These are phyloP conservation scores for Mytilinidion resinicola DNA, from an alignment of 495 filamentous ascomycete species.

Conservation along the genomic window DNA sequence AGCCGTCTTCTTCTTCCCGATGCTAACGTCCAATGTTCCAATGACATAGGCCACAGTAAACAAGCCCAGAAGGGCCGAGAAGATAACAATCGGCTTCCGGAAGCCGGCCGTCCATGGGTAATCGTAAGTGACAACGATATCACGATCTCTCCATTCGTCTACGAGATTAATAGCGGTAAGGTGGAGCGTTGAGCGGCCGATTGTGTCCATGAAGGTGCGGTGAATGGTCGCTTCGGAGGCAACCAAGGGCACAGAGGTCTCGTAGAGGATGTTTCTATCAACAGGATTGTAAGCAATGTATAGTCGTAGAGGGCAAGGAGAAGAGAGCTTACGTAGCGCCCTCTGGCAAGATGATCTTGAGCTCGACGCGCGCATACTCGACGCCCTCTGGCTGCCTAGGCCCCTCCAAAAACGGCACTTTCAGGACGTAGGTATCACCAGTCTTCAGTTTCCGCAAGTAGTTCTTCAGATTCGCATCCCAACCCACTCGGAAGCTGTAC, in stretches of 20 bases:
- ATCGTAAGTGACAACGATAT: constrained; percentile 83
- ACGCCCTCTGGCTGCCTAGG: constrained; percentile 77
- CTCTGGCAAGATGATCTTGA: constrained; percentile 83
- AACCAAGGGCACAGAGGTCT: constrained; percentile 53
- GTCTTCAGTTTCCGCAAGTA: constrained; percentile 60
- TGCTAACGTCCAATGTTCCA: constrained; percentile 68
- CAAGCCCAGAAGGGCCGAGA: constrained; percentile 51
- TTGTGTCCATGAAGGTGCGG: constrained; percentile 89
- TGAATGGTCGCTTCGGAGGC: constrained; percentile 53
- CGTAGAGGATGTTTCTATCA: constrained; percentile 54
- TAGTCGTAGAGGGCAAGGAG: constrained; percentile 31
- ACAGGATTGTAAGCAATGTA: constrained; percentile 14
- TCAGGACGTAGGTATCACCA: constrained; percentile 70
- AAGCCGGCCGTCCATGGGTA: constrained; percentile 67
- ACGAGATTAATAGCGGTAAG: constrained; percentile 79
- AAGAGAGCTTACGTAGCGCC: constrained; percentile 67
- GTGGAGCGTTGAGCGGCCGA: constrained; percentile 76
- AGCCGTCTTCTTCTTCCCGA: constrained; percentile 39
- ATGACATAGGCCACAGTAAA: constrained; percentile 68
- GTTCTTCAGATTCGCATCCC: constrained; percentile 75
- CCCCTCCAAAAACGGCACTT: constrained; percentile 92
- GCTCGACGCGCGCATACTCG: constrained; percentile 72
- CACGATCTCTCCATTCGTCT: constrained; percentile 75
- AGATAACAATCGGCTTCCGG: constrained; percentile 80
- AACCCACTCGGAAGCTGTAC: constrained; percentile 90